phyloP scores from a whole-genome alignment of 208 protist species.

The Tetramitus jugosus region DNA sequence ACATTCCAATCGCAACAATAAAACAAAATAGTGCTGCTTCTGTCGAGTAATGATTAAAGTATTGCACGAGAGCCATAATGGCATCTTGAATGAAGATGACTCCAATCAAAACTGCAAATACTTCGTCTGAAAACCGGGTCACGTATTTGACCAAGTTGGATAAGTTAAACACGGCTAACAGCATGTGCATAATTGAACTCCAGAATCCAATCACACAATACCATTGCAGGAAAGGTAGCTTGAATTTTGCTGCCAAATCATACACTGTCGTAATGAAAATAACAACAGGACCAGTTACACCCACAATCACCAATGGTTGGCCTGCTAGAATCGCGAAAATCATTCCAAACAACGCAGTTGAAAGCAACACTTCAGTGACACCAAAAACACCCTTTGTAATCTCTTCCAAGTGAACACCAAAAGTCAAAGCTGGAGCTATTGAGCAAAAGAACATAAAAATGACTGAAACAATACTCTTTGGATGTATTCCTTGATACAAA shows the following conservation, averaged over 20 bases:
- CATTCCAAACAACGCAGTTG: constrained; percentile 26
- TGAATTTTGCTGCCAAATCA: constrained; percentile 23
- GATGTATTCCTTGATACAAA: constrained; percentile 6
- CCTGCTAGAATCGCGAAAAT: constrained; percentile 31
- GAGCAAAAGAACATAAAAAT: constrained; percentile 34
- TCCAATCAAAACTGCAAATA: constrained; percentile 40
- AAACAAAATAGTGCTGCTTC: too few relatives aligned
- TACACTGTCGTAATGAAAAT: constrained; percentile 37
- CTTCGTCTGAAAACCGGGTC: constrained; percentile 30
- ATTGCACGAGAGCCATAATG: not conserved
- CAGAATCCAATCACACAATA: constrained; percentile 29
- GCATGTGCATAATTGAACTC: constrained; percentile 30
- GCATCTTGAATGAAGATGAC: constrained; percentile 36
- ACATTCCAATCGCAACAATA: not conserved
- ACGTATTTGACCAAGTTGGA: constrained; percentile 24
- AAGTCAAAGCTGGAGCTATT: constrained; percentile 33
- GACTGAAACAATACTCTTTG: constrained; percentile 15
- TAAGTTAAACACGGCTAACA: constrained; percentile 29
- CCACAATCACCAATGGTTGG: constrained; percentile 36
- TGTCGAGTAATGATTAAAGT: too few relatives aligned
- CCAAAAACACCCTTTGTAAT: constrained; percentile 26
- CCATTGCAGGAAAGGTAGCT: constrained; percentile 32
- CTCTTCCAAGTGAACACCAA: constrained; percentile 17
- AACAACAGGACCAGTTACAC: constrained; percentile 34
- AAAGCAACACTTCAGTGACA: constrained; percentile 32